phyloP scores from a whole-genome alignment of 2,329 filamentous ascomycete species.

The Epichloe brachyelytri region DNA sequence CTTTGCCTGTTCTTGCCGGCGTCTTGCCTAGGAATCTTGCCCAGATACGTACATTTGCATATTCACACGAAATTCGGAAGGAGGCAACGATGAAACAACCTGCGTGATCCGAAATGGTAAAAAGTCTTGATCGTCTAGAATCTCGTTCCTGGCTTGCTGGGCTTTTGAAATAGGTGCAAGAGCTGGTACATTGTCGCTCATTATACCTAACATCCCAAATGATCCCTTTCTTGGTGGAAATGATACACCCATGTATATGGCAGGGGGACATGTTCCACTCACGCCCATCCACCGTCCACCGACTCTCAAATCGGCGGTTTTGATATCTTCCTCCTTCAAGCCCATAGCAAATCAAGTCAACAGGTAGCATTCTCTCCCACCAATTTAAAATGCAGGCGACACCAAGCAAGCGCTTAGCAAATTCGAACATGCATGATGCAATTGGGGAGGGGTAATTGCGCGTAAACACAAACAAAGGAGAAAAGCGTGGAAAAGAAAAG shows the following conservation, averaged over 20 bases:
- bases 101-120: not conserved
- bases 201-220: not conserved
- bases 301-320: not conserved
- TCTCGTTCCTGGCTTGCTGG: not conserved
- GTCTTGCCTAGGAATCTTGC: not conserved
- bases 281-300: not conserved
- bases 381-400: not conserved
- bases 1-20: too few relatives aligned
- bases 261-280: not conserved
- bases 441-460: not conserved
- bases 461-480: slow-evolving; percentile 7
- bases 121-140: not conserved
- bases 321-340: not conserved
- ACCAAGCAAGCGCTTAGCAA: not conserved
- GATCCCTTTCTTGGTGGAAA: not conserved
- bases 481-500: slow-evolving; percentile 3
- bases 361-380: not conserved
- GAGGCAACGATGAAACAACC: not conserved
- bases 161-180: not conserved
- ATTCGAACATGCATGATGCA: not conserved
- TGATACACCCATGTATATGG: slow-evolving; percentile 1
- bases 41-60: not conserved
- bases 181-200: not conserved
- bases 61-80: not conserved
- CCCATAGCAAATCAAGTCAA: not conserved